These are phyloP conservation scores for Calonectria pteridis DNA, from an alignment of 2,329 filamentous ascomycete species.

Conservation along the genomic window DNA sequence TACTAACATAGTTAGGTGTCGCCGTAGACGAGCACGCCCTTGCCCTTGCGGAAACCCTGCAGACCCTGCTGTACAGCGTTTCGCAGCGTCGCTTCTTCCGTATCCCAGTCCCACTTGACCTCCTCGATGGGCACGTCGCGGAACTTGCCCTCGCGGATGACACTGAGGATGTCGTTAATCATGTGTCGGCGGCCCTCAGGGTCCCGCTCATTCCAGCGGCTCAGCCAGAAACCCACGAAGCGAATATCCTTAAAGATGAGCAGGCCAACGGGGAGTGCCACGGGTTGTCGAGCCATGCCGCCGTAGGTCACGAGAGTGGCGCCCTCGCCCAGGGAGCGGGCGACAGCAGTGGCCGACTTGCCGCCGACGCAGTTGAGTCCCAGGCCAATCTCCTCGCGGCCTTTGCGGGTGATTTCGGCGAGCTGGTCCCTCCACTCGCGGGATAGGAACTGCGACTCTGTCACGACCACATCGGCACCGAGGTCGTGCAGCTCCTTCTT, in stretches of 20 bases:
- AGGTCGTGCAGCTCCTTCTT: slow-evolving; percentile 65
- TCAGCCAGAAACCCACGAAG: slow-evolving; percentile 96
- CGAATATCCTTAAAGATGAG: slow-evolving; percentile 94
- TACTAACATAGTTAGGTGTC: slow-evolving; percentile 58
- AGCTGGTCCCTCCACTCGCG: slow-evolving; percentile 73
- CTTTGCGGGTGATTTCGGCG: slow-evolving; percentile 76
- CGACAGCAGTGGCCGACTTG: slow-evolving; percentile 82
- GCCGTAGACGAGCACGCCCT: slow-evolving; percentile 88
- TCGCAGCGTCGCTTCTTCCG: slow-evolving; percentile 75
- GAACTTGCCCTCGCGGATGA: slow-evolving; percentile 83
- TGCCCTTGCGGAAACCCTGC: slow-evolving; percentile 86
- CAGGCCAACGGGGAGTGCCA: slow-evolving; percentile 83
- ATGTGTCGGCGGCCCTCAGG: slow-evolving; percentile 80
- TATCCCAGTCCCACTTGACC: slow-evolving; percentile 86
- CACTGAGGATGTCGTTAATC: slow-evolving; percentile 84
- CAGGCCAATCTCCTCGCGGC: slow-evolving; percentile 78
- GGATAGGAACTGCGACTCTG: slow-evolving; percentile 66
- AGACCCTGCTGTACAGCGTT: slow-evolving; percentile 86
- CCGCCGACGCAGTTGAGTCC: slow-evolving; percentile 96
- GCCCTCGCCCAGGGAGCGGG: slow-evolving; percentile 76
- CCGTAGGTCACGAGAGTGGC: slow-evolving; percentile 93
- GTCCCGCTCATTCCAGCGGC: slow-evolving; percentile 85
- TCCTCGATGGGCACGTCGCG: slow-evolving; percentile 86
- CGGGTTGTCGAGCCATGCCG: slow-evolving; percentile 91
- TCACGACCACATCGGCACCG: slow-evolving; percentile 69